Percentiles rank a stretch among this genome's conserved stretches.
Evolutionary conservation across 1,284 basidiomycete genomes (phyloP).

Genomic region (Pseudozyma hubeiensis): DNA sequence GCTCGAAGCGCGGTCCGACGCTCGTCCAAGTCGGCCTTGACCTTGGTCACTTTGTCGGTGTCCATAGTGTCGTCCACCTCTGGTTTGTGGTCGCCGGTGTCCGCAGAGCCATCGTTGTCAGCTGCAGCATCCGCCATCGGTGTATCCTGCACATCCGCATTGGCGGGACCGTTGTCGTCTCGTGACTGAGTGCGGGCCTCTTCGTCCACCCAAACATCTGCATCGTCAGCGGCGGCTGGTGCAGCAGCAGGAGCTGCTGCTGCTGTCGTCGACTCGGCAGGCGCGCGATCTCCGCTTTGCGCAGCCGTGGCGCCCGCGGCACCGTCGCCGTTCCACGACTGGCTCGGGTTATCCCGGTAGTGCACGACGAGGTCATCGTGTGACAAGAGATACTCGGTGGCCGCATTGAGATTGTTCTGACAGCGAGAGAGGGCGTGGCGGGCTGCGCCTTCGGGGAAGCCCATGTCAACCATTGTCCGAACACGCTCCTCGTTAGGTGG

Average conservation of each 20-base stretch:
- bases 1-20: constrained; percentile 71
- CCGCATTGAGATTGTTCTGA: constrained; percentile 88
- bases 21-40: constrained; percentile 39
- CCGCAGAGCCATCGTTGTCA: constrained; percentile 1
- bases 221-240: constrained; percentile 35
- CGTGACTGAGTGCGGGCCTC: constrained; percentile 52
- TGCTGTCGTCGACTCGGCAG: constrained; percentile 30
- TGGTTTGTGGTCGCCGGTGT: not conserved
- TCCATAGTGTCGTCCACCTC: constrained; percentile 35
- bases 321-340: constrained; percentile 31
- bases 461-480: constrained; percentile 92
- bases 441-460: constrained; percentile 87
- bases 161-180: constrained; percentile 30
- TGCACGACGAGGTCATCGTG: constrained; percentile 57
- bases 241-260: constrained; percentile 60
- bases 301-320: constrained; percentile 2
- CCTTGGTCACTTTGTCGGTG: constrained; percentile 34
- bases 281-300: constrained; percentile 9
- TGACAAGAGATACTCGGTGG: constrained; percentile 86
- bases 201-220: constrained; percentile 25
- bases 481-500: constrained; percentile 72
- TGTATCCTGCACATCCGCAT: constrained; percentile 28
- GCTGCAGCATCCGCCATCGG: constrained; percentile 32
- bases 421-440: constrained; percentile 84
- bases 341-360: constrained; percentile 44